Evolutionary conservation across 2,329 filamentous ascomycete genomes (phyloP), one percentile per base, ranked within the genome.

Genomic region (Botrytis byssoidea): DNA sequence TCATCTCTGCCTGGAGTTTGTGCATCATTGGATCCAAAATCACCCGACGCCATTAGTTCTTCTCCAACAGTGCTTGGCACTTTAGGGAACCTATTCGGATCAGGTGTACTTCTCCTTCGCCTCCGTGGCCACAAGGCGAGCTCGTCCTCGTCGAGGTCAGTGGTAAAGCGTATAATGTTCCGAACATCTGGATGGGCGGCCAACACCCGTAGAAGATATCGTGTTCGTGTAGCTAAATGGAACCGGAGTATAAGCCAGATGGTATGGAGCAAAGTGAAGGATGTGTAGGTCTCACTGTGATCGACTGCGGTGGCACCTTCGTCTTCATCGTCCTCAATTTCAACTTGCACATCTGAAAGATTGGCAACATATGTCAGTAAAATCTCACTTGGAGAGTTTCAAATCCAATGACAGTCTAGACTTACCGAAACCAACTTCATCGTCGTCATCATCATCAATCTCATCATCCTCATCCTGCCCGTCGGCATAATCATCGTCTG

Each of bases 1-100:
- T 65, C 82, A 64, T 55, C 42, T 55, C 46, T 46, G 46, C 22
- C 25, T 22, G 48, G 32, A 77, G 84, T 85, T 78, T 85, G 84
- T 73, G 85, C 83, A 63, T 91, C 87, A 73, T 90, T 92, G 29
- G 86, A 85, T 48, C 95, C 95, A 83, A 98, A 98, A 3, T 85
- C 86, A 1, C 95, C 95, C 44, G 91, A 92, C 57, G 89, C 86
- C 94, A 98, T 97, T 75, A 98, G 84, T 77, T 91, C 89, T 67
- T 83, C 86, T 12, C 96, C 95, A 75, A 89, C 87, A 18, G 92
- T 89, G 79, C 91, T 97, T 0, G 95, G 95, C 0, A 97, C 90
- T 78, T 92, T 92, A n/a, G 95, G 93, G 74, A 95, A 95, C 63
- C 88, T 84, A 75, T 90, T 82, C 2, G 86, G 86, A 74, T 90